A percentile compares a stretch with the other conserved stretches of the same genome.
Conservation (phyloP, 257 asterid species). For the Solanum phureja region DNA sequence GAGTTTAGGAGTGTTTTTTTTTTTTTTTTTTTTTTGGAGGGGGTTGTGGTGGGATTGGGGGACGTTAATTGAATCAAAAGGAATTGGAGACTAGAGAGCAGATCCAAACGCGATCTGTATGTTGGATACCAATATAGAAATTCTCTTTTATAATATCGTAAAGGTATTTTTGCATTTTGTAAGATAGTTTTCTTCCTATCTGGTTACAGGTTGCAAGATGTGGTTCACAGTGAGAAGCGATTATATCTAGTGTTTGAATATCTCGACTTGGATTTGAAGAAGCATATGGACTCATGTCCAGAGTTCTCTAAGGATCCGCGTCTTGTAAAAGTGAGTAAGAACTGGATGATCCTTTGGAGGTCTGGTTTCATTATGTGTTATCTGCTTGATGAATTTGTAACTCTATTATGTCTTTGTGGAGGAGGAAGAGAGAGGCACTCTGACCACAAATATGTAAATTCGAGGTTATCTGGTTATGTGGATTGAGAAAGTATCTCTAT, state of each 20-base stretch:
- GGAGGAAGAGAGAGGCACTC: not conserved
- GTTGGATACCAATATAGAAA: not conserved
- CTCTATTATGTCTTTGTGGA: not conserved
- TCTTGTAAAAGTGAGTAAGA: conserved; percentile 56
- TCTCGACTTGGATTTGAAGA: conserved; percentile 94
- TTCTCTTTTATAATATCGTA: not conserved
- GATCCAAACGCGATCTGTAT: not conserved
- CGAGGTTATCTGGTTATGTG: not conserved
- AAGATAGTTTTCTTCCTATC: not conserved
- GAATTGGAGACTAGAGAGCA: not conserved
- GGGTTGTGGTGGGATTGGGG: no score
- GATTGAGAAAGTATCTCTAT: not conserved
- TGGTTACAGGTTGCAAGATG: conserved; percentile 82
- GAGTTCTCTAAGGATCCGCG: conserved; percentile 79
- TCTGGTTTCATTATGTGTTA: not conserved
- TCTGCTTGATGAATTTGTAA: not conserved
- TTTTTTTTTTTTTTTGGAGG: not conserved
- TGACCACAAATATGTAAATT: not conserved
- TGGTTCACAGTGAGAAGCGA: conserved; percentile 90
- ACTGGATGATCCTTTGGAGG: conserved; percentile 10
- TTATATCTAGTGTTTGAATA: conserved; percentile 91
- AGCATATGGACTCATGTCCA: conserved; percentile 96
- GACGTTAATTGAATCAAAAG: not conserved
- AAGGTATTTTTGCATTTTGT: not conserved
- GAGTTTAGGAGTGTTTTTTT: not conserved